Base-by-base conservation (phyloP, 2,329 filamentous ascomycete species). In the Phaeoacremonium minimum region DNA sequence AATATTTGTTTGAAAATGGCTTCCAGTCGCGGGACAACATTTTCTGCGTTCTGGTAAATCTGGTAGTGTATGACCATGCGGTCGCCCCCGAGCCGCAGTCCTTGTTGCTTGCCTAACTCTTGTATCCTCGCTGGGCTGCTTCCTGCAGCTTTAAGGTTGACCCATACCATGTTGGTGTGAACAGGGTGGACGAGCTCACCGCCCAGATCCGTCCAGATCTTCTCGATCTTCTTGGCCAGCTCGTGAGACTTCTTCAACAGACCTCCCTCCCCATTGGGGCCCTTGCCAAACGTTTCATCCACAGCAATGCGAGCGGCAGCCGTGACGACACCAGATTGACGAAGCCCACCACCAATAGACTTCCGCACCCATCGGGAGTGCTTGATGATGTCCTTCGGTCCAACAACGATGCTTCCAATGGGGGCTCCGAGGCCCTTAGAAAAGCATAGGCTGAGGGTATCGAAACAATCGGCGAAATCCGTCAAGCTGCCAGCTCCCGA, bases 161-260 rank as follows among this genome's bases (percentile, higher is more conserved):
- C 53, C 87, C 87, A 95, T 20, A 87, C 78, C 86, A 95, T 94
- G 62, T 95, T 95, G n/a, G 88, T 94, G 53, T 95, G 82, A 2
- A 85, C 82, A 0, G 85, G 83, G 41, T 82, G 70, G 15, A 71
- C 60, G 38, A 88, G 61, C 59, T 75, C 77, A 2, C 87, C 88
- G 5, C 87, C 87, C 35, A 81, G 66, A 13, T 63, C 64, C 5
- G 67, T 73, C 88, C 88, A 95, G 45, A 85, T 48, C 43, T 48
- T 44, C 31, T 50, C 79, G 16, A 90, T 67, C 47, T 66, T 66
- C 56, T 73, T 73, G 3, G 86, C 85, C 18, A 73, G 73, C 32
- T 63, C 61, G 57, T 91, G 85, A 7, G 73, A 76, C 33, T 66
- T 64, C 18, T 62, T 58, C 38, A 90, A 64, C 51, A 75, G 71